Base-by-base conservation (phyloP, 176 grass and related monocot genomes). In the Eleusine coracana region DNA sequence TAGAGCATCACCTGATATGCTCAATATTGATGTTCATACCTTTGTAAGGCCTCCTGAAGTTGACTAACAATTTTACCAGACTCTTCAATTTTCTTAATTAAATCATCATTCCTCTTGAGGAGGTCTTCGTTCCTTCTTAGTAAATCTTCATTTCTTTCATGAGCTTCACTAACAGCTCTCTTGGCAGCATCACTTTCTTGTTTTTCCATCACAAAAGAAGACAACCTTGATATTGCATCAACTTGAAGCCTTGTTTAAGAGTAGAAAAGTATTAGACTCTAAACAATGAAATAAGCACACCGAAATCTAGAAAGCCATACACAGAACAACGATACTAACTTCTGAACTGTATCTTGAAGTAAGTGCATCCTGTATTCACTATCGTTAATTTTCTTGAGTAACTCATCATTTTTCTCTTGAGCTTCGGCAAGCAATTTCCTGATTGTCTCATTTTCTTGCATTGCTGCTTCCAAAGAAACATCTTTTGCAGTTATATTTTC, bases 81-180 rank as follows among this genome's bases (percentile, higher is more conserved):
- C 39, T 91, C 88, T 73, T 91, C 92, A 59, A 86, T 80, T 91
- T 90, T 91, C 69, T 84, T 90, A 67, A 90, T 82, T 73, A 90
- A 76, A 81, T 87, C 88, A 78, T 94, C 77, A 82, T 84, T 88
- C 85, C 86, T 84, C 77, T 78, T 87, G 59, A 86, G 85, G 63
- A 94, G 83, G 10, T 87, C 80, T 79, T 84, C 89, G 52, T 91
- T 91, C 71, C 80, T 87, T 81, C 87, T 91, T 18, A 81, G 56
- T 70, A 91, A 63, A 78, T 89, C 89, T 75, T 89, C 84, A 75
- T 94, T 94, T 87, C 80, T 91, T 88, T 84, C 86, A 83, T 87
- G 89, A 82, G 86, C 83, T 88, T 88, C 88, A 75, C 83, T 73
- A 81, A 88, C 68, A 74, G 86, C 83, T 89, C 70, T 89, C 45